Evolutionary conservation across 2,329 filamentous ascomycete genomes (phyloP).

Genomic region (Penicillium sp.): DNA sequence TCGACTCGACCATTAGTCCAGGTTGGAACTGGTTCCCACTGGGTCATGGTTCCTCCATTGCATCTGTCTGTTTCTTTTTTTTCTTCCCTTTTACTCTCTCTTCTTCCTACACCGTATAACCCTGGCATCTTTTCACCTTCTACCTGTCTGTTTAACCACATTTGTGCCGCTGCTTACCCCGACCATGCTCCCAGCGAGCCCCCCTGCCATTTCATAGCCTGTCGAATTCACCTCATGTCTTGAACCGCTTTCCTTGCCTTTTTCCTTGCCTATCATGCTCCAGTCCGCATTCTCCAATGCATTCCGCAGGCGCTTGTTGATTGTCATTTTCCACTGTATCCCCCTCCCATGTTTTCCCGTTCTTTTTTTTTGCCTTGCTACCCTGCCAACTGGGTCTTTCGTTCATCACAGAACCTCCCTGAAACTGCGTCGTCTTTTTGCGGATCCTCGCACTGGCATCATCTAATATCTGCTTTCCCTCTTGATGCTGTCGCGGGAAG

Average conservation of each 20-base stretch:
- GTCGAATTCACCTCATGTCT: constrained; percentile 23
- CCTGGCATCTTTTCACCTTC: constrained; percentile 11
- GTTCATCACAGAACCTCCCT: not conserved
- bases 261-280: constrained; percentile 12
- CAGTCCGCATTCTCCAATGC: constrained; percentile 27
- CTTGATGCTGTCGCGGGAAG: constrained; percentile 5
- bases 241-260: constrained; percentile 16
- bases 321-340: constrained; percentile 20
- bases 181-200: constrained; percentile 20
- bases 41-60: constrained; percentile 13
- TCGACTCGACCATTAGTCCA: constrained; percentile 10
- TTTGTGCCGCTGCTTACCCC: constrained; percentile 1
- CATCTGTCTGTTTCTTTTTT: constrained; percentile 10
- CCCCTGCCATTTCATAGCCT: constrained; percentile 14
- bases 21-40: constrained; percentile 21
- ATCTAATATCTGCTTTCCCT: constrained; percentile 14
- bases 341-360: constrained; percentile 8
- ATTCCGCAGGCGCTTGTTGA: constrained; percentile 37
- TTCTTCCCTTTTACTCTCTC: not conserved
- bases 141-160: not conserved
- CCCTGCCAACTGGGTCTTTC: constrained; percentile 5
- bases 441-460: constrained; percentile 2
- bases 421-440: no score
- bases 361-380: constrained; percentile 19
- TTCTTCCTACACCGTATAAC: constrained; percentile 4